Conservation (phyloP, 768 basidiomycete species). For the Termitomyces sp. region DNA sequence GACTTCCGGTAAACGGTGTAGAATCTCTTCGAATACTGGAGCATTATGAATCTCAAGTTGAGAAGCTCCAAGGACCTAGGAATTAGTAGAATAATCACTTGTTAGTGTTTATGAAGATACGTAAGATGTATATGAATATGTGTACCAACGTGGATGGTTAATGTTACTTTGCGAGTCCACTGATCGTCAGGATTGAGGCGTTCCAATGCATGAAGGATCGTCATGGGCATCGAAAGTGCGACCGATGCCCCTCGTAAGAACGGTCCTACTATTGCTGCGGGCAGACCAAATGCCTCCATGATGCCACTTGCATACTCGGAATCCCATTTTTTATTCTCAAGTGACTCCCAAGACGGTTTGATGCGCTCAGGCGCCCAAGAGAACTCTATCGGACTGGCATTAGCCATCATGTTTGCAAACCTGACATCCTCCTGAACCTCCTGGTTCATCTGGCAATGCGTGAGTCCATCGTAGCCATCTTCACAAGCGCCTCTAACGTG, state of each 20-base stretch:
- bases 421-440: constrained; percentile 7
- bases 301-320: background rate
- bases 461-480: constrained; percentile 15
- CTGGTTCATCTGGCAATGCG: constrained; percentile 21
- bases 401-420: background rate
- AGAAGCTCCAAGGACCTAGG: constrained; percentile 22
- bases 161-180: constrained; percentile 14
- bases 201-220: constrained; percentile 19
- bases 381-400: background rate
- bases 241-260: constrained; percentile 16
- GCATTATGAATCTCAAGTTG: constrained; percentile 16
- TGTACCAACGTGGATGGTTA: constrained; percentile 17
- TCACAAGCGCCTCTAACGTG: constrained; percentile 16
- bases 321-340: constrained; percentile 22
- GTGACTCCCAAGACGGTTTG: constrained; percentile 17
- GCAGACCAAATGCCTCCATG: background rate
- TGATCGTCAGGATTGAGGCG: constrained; percentile 10
- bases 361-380: constrained; percentile 26
- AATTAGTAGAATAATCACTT: background rate
- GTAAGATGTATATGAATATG: background rate
- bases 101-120: background rate
- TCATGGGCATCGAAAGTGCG: constrained; percentile 20
- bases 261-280: background rate
- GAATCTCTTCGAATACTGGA: constrained; percentile 26
- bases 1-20: constrained; percentile 26